Percentiles rank a stretch among this genome's conserved stretches.
phyloP scores from a whole-genome alignment of 805 yeast species.

The Komagataella populi region DNA sequence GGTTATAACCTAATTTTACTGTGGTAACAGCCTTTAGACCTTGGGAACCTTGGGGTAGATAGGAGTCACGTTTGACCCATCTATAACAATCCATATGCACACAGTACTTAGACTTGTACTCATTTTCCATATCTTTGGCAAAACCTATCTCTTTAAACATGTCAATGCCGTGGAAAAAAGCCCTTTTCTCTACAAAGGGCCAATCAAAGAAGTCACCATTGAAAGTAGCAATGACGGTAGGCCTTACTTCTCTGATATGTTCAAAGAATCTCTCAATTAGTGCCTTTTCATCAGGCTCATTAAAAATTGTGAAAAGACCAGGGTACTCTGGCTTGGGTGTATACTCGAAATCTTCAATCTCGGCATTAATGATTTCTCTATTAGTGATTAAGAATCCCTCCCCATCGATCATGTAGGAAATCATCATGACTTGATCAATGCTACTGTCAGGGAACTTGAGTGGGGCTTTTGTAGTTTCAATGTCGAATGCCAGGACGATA shows the following conservation, averaged over 20 bases:
- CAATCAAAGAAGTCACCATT: conserved; percentile 99
- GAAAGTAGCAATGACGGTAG: conserved; percentile 95
- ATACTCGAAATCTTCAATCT: conserved; percentile 93
- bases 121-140: conserved; percentile 78
- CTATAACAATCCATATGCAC: conserved; percentile 95
- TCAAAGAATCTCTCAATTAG: conserved; percentile 70
- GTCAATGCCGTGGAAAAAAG: conserved; percentile 69
- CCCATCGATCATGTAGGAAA: conserved; percentile 98
- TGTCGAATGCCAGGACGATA: conserved; percentile 91
- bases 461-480: conserved; percentile 95
- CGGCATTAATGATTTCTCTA: conserved; percentile 86
- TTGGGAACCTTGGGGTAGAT: conserved; percentile 96
- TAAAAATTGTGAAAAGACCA: conserved; percentile 80
- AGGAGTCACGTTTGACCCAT: conserved; percentile 97
- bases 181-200: conserved; percentile 93
- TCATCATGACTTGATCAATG: conserved; percentile 94
- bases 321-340: conserved; percentile 96
- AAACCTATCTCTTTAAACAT: conserved; percentile 93
- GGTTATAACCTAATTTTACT: conserved; percentile 89
- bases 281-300: conserved; percentile 75
- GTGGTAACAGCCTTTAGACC: conserved; percentile 97
- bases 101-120: conserved; percentile 85
- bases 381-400: conserved; percentile 91
- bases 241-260: conserved; percentile 76
- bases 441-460: conserved; percentile 89